phyloP scores from a whole-genome alignment of 108 stramenopile species.

The Skeletonema tropicum region DNA sequence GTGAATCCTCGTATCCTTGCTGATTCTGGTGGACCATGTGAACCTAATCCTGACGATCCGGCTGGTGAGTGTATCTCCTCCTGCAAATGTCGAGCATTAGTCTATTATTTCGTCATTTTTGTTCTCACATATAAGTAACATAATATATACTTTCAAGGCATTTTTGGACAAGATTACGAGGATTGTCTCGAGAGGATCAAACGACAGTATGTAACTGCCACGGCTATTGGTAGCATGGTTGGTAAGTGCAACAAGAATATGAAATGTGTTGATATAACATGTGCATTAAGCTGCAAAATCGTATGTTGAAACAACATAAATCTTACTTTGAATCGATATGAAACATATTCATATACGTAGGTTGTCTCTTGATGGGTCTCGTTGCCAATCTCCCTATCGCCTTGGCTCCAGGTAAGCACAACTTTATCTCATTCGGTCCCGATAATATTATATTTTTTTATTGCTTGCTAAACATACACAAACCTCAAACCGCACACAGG shows the following conservation, averaged over 20 bases:
- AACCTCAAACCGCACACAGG: not conserved
- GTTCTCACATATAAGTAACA: not conserved
- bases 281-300: not conserved
- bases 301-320: too few relatives aligned
- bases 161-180: slow-evolving; percentile 51
- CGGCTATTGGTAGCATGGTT: slow-evolving; percentile 61
- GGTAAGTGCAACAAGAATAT: slow-evolving; percentile 15
- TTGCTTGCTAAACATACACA: not conserved
- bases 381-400: slow-evolving; percentile 73
- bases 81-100: too few relatives aligned
- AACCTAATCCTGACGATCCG: slow-evolving; percentile 36
- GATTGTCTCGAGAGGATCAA: slow-evolving; percentile 49
- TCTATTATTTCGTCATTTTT: too few relatives aligned
- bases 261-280: not conserved
- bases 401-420: slow-evolving; percentile 51
- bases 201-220: slow-evolving; percentile 60
- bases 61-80: not conserved
- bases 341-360: not conserved
- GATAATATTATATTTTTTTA: not conserved
- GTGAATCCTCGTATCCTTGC: slow-evolving; percentile 68
- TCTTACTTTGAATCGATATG: not conserved
- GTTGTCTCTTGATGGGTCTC: slow-evolving; percentile 66
- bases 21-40: slow-evolving; percentile 65
- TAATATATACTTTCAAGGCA: slow-evolving; percentile 11
- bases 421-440: not conserved